Evolutionary conservation across 1,284 basidiomycete genomes (phyloP).

Genomic region (Trichosporon sp.): DNA sequence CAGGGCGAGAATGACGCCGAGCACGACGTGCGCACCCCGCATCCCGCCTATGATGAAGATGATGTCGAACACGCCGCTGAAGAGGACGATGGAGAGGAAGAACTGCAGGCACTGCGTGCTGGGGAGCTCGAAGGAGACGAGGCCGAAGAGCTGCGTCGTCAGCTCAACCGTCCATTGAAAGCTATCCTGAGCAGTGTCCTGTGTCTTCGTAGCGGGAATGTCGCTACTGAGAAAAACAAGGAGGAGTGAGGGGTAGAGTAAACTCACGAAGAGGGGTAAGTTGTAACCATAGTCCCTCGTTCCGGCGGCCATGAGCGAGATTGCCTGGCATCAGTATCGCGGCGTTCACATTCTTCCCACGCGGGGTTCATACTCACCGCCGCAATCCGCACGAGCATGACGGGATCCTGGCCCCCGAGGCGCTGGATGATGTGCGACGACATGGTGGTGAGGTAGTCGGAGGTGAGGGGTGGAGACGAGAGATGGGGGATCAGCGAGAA

Average conservation of each 20-base stretch:
- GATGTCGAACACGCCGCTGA: slow-evolving; percentile 45
- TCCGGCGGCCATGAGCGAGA: slow-evolving; percentile 40
- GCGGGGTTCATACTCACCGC: slow-evolving; percentile 30
- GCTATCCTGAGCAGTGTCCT: too few relatives aligned
- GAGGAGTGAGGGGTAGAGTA: neutral
- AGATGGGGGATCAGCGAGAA: neutral
- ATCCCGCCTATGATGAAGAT: slow-evolving; percentile 31
- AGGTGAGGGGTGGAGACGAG: neutral
- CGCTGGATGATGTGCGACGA: slow-evolving; percentile 34
- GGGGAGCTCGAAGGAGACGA: slow-evolving; percentile 45
- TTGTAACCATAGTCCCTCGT: slow-evolving; percentile 40
- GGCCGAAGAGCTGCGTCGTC: slow-evolving; percentile 45
- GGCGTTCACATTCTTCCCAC: neutral
- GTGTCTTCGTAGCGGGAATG: too few relatives aligned
- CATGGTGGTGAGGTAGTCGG: slow-evolving; percentile 18
- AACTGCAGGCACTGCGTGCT: slow-evolving; percentile 39
- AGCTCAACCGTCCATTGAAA: neutral
- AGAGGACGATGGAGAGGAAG: slow-evolving; percentile 43
- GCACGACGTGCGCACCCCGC: slow-evolving; percentile 5
- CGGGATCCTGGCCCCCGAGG: slow-evolving; percentile 41
- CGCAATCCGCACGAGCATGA: slow-evolving; percentile 40
- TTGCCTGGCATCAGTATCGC: slow-evolving; percentile 25
- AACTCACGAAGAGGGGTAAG: slow-evolving; percentile 49
- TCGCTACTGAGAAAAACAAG: too few relatives aligned
- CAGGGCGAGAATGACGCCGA: slow-evolving; percentile 35